Base-by-base conservation (phyloP, 2,329 filamentous ascomycete genomes). In the Pyricularia sp. region DNA sequence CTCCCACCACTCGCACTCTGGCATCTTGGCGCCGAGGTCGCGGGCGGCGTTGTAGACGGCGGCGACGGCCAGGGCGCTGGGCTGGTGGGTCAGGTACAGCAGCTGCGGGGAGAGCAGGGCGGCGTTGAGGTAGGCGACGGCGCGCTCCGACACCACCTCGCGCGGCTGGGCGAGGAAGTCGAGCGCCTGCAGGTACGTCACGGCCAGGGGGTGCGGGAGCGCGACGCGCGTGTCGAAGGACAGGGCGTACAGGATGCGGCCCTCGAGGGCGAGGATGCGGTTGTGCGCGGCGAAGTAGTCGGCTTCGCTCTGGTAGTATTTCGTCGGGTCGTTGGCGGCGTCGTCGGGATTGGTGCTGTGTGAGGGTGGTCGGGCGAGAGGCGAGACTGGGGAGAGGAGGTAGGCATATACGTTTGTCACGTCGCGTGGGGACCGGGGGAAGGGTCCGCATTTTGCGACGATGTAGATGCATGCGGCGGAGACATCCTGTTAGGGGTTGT, bases 1-100 rank as follows among this genome's bases (percentile, higher is more conserved):
- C 75, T 97, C 93, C 94, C 94, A 99, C 94, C 94, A 99, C 68
- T 91, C 88, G 62, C 84, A 85, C 68, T 89, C 89, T 0, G 93
- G 91, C 76, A 97, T 82, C 74, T 90, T 92, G 13, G 89, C 84
- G 0, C 83, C 87, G 1, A 84, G 74, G 69, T 97, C 92, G 60
- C 88, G 83, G 0, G 91, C 89, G 0, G 93, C 90, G n/a, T 91
- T 84, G 73, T 97, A 99, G 35, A 97, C 89, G 0, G 93, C 91
- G 1, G 93, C 90, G 2, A 91, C 91, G 4, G 94, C 93, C 10
- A 99, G 79, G 28, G 88, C 85, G 67, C 89, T 84, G 1, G 94
- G 93, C 73, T 97, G 94, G 72, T 97, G 93, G 2, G 94, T 97
- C 31, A 96, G 79, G 74, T 96, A 97, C 16, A 97, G 79, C 73